A percentile compares a stretch with the other conserved stretches of the same genome.
Evolutionary conservation across 345 rosid genomes (phyloP).

Genomic region (Euclidium syriacum): DNA sequence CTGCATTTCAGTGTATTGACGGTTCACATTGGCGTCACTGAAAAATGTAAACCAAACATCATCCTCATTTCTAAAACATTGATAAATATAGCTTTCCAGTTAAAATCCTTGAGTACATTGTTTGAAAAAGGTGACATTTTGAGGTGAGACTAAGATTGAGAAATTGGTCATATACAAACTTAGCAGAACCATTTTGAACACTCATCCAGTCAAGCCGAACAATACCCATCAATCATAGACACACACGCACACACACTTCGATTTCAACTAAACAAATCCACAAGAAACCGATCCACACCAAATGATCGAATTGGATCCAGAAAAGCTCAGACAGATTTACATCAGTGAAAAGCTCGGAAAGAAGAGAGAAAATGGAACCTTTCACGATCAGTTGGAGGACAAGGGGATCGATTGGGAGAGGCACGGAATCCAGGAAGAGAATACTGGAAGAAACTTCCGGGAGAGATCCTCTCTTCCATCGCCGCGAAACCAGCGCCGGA

Average conservation of each 20-base stretch:
- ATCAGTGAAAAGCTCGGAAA: neutral
- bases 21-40: neutral
- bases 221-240: neutral
- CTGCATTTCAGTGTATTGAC: neutral
- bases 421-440: constrained; percentile 76
- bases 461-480: constrained; percentile 88
- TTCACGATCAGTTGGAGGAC: constrained; percentile 68
- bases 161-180: constrained; percentile 7
- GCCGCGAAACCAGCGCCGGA: constrained; percentile 21
- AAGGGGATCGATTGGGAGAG: constrained; percentile 75
- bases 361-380: constrained; percentile 40
- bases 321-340: neutral
- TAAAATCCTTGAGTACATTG: neutral
- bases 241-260: neutral
- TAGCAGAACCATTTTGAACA: neutral
- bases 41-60: neutral
- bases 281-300: constrained; percentile 9
- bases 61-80: neutral
- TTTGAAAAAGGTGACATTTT: neutral
- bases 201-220: neutral
- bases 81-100: neutral
- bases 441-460: constrained; percentile 82
- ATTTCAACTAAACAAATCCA: neutral
- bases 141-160: neutral
- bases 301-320: neutral